Base-by-base conservation (phyloP, 2,329 filamentous ascomycete species). In the Fusarium udum region DNA sequence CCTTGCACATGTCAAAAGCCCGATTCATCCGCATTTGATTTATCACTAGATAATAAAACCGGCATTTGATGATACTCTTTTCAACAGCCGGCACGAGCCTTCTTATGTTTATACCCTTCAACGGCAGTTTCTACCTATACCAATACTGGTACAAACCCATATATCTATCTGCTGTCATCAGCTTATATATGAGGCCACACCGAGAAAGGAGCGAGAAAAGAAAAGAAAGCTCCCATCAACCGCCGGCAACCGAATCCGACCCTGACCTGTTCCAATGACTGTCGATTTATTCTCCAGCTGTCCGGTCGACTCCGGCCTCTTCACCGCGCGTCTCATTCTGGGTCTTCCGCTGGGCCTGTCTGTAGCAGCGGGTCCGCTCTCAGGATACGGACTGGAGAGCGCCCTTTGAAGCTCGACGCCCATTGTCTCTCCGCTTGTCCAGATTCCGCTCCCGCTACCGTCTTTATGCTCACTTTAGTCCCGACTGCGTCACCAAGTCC, bases 291-390 rank as follows among this genome's bases (percentile, higher is more conserved):
- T 31, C 60, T 62, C 63, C 65, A 37, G 64, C 57, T 34, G 66
- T 70, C 75, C 75, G 75, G 75, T 69, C 64, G 68, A 67, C 69
- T 77, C 75, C 75, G 75, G 66, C 61, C 53, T 63, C 52, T 69
- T 67, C 64, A 75, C 74, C 74, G 67, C 69, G 62, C 49, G 57
- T 69, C 49, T 43, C 49, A 55, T 49, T 66, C 37, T 69, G 63
- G 63, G 60, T 65, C 71, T 65, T 74, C 71, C 71, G 67, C 67
- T 66, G 59, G 72, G 60, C 71, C 64, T 74, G 57, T 48, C 53
- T 39, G 57, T 59, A 52, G 53, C 53, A 74, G 71, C 71, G 71
- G 71, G 63, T 67, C 72, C 72, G 59, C 64, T 61, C 28, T 61
- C 16, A 43, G 49, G 61, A 65, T 64, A 63, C 59, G 65, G 59